phyloP scores from a whole-genome alignment of 2,329 filamentous ascomycete genomes.

The Conoideocrella luteorostrata region DNA sequence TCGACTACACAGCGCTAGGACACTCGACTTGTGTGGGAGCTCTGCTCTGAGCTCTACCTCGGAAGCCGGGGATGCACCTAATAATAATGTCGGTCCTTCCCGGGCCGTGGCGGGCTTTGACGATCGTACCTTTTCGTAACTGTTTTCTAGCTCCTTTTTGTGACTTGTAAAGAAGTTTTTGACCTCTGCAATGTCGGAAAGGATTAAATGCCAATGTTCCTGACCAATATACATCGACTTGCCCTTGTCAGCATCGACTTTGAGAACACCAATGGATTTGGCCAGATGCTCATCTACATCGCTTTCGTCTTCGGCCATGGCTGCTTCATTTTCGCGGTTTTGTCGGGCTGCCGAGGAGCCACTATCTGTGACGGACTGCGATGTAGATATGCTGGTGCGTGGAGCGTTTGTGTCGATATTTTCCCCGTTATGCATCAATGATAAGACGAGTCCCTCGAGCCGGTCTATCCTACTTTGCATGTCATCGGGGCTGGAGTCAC shows the following conservation, averaged over 20 bases:
- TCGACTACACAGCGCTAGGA: slow-evolving; percentile 78
- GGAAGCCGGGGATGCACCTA: slow-evolving; percentile 65
- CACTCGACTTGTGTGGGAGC: slow-evolving; percentile 72
- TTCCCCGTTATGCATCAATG: slow-evolving; percentile 82
- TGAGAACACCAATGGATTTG: slow-evolving; percentile 73
- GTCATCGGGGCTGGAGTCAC: slow-evolving; percentile 67
- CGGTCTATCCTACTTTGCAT: slow-evolving; percentile 98
- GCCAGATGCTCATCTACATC: slow-evolving; percentile 64
- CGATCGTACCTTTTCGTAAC: slow-evolving; percentile 68
- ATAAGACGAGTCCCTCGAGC: slow-evolving; percentile 84
- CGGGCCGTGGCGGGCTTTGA: slow-evolving; percentile 54
- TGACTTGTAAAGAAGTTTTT: slow-evolving; percentile 83
- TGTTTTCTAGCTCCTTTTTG: slow-evolving; percentile 82
- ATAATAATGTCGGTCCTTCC: slow-evolving; percentile 70
- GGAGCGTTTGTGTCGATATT: slow-evolving; percentile 36
- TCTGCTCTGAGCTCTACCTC: slow-evolving; percentile 72
- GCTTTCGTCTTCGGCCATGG: slow-evolving; percentile 53
- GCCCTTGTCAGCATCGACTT: slow-evolving; percentile 69
- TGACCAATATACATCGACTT: slow-evolving; percentile 78
- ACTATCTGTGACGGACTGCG: slow-evolving; percentile 35
- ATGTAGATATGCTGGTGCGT: slow-evolving; percentile 26
- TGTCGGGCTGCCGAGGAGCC: slow-evolving; percentile 37
- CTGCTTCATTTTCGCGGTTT: slow-evolving; percentile 50
- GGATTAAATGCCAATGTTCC: slow-evolving; percentile 74
- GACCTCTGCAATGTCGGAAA: slow-evolving; percentile 83